Evolutionary conservation across 257 asterid genomes (phyloP).

Genomic region (Echites panduratus): DNA sequence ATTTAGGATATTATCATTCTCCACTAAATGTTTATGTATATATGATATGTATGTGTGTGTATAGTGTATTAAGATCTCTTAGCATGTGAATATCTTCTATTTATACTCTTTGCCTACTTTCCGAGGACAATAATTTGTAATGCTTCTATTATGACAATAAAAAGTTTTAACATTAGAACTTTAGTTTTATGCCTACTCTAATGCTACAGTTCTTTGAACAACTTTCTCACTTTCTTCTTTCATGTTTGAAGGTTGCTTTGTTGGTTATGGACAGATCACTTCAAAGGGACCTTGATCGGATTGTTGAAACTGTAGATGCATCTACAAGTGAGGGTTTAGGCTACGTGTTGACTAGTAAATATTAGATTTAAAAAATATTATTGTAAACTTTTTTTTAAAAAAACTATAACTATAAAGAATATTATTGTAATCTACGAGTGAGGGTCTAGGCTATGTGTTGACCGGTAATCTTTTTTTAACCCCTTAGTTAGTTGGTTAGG

Average conservation of each 20-base stretch:
- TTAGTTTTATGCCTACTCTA: slow-evolving; percentile 5
- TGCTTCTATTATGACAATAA: background rate
- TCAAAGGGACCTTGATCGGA: slow-evolving; percentile 80
- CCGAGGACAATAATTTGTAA: background rate
- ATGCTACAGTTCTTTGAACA: background rate
- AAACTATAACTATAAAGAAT: too few relatives aligned
- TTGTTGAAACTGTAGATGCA: slow-evolving; percentile 88
- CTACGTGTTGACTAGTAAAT: slow-evolving; percentile 86
- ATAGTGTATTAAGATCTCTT: too few relatives aligned
- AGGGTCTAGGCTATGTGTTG: too few relatives aligned
- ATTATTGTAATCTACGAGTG: too few relatives aligned
- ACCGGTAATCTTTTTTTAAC: too few relatives aligned
- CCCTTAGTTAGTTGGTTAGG: too few relatives aligned
- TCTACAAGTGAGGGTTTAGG: slow-evolving; percentile 84
- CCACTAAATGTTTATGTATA: background rate
- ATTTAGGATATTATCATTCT: background rate
- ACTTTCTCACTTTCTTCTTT: background rate
- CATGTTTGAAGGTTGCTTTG: slow-evolving; percentile 62
- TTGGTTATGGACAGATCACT: slow-evolving; percentile 88
- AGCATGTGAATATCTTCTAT: background rate
- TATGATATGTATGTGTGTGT: too few relatives aligned
- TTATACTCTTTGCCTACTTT: too few relatives aligned
- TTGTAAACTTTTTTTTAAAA: too few relatives aligned
- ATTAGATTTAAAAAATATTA: too few relatives aligned
- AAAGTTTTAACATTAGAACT: background rate